Conservation (phyloP, 202 grass and related monocot species). For the Alloteropsis angusta region DNA sequence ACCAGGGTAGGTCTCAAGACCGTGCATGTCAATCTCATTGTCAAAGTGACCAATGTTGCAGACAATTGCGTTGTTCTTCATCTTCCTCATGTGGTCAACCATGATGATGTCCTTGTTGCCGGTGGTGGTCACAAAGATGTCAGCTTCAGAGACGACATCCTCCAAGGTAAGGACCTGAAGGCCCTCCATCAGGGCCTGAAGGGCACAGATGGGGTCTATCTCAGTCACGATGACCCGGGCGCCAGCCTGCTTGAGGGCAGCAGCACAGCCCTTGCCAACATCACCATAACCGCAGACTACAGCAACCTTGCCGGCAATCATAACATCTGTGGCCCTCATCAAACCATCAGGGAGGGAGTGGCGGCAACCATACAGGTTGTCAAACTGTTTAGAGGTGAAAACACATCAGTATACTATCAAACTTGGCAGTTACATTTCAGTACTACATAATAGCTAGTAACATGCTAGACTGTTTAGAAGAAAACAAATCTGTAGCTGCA, state of each 20-base stretch:
- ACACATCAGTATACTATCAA: background rate
- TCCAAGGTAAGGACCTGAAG: slow-evolving; percentile 78
- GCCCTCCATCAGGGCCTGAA: slow-evolving; percentile 96
- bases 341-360: slow-evolving; percentile 96
- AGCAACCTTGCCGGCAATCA: slow-evolving; percentile 89
- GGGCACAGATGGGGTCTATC: slow-evolving; percentile 95
- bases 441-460: background rate
- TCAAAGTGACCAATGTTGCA: slow-evolving; percentile 98
- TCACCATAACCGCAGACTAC: slow-evolving; percentile 92
- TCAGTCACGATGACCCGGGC: slow-evolving; percentile 89
- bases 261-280: slow-evolving; percentile 94
- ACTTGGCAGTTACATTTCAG: background rate
- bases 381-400: slow-evolving; percentile 39
- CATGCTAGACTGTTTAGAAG: slow-evolving; percentile 13
- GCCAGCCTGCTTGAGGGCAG: slow-evolving; percentile 86
- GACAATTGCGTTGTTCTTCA: slow-evolving; percentile 99
- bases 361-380: slow-evolving; percentile 86
- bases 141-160: slow-evolving; percentile 71
- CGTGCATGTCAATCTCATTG: slow-evolving; percentile 87
- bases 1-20: slow-evolving; percentile 81
- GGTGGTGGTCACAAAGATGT: slow-evolving; percentile 95
- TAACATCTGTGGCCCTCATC: slow-evolving; percentile 91
- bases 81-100: slow-evolving; percentile 94
- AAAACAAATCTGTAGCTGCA: background rate
- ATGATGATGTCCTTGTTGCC: slow-evolving; percentile 99